phyloP scores from a whole-genome alignment of 1,284 basidiomycete species.

The Somion occarium region DNA sequence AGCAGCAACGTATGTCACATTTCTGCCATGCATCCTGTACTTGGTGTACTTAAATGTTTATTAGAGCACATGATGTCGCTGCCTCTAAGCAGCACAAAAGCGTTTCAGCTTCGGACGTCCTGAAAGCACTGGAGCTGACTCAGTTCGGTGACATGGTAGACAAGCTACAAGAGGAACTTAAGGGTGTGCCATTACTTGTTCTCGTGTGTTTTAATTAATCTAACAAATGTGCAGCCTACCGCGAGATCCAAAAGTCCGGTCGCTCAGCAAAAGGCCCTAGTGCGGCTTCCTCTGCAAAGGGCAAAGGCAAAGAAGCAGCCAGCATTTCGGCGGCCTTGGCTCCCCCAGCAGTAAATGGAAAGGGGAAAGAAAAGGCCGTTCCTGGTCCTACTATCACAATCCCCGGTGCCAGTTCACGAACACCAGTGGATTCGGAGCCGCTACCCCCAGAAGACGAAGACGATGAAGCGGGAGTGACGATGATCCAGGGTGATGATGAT shows the following conservation, averaged over 20 bases:
- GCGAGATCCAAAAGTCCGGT: conserved; percentile 51
- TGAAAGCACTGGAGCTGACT: conserved; percentile 78
- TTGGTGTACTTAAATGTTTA: not conserved
- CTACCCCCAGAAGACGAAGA: conserved; percentile 17
- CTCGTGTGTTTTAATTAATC: not conserved
- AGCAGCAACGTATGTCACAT: conserved; percentile 63
- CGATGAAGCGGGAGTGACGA: conserved; percentile 18
- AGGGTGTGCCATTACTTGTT: conserved; percentile 40
- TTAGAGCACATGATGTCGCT: conserved; percentile 85
- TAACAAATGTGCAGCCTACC: conserved; percentile 41
- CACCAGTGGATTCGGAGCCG: conserved; percentile 9
- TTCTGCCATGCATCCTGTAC: not conserved
- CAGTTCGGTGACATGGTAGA: conserved; percentile 77
- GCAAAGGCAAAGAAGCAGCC: conserved; percentile 25
- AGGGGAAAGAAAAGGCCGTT: conserved; percentile 24
- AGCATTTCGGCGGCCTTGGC: conserved; percentile 15
- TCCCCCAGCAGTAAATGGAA: conserved; percentile 4
- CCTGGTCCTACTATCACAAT: conserved; percentile 22
- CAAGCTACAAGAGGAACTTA: conserved; percentile 66
- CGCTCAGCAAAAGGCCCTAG: conserved; percentile 42
- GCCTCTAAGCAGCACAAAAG: conserved; percentile 81
- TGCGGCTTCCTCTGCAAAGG: conserved; percentile 20
- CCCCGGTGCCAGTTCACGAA: conserved; percentile 8
- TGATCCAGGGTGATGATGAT: conserved; percentile 10
- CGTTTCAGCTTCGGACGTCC: conserved; percentile 83